Conservation (phyloP, 495 filamentous ascomycete species). For the Thozetella sp. region DNA sequence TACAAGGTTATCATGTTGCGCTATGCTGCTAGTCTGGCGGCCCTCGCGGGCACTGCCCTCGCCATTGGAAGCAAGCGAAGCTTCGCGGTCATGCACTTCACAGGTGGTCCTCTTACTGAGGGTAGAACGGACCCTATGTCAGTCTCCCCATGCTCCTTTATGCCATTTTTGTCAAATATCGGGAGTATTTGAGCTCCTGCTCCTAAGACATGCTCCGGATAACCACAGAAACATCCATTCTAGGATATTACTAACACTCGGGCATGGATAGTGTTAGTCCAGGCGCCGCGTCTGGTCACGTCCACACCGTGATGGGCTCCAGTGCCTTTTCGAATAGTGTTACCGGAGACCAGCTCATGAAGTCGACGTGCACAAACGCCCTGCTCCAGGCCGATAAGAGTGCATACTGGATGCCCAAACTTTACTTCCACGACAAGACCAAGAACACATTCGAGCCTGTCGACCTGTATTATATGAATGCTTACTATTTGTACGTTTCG, state of each 20-base stretch:
- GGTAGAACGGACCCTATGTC: conserved; percentile 70
- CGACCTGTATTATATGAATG: conserved; percentile 55
- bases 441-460: conserved; percentile 71
- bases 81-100: conserved; percentile 47
- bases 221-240: too few relatives aligned
- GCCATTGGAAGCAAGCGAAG: conserved; percentile 30
- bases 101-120: conserved; percentile 46
- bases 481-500: conserved; percentile 71
- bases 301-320: conserved; percentile 70
- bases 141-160: too few relatives aligned
- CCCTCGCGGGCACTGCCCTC: conserved; percentile 22
- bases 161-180: too few relatives aligned
- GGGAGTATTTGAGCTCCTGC: too few relatives aligned
- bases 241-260: too few relatives aligned
- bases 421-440: conserved; percentile 62
- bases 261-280: too few relatives aligned
- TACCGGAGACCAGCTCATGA: conserved; percentile 55
- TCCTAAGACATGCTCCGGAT: too few relatives aligned
- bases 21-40: conserved; percentile 15
- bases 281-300: conserved; percentile 57
- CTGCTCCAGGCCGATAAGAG: conserved; percentile 66
- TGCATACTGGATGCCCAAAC: conserved; percentile 76
- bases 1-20: conserved; percentile 17
- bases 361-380: conserved; percentile 69
- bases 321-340: conserved; percentile 69